Base-by-base conservation (phyloP, 1,284 basidiomycete species). In the Malassezia sp. region DNA sequence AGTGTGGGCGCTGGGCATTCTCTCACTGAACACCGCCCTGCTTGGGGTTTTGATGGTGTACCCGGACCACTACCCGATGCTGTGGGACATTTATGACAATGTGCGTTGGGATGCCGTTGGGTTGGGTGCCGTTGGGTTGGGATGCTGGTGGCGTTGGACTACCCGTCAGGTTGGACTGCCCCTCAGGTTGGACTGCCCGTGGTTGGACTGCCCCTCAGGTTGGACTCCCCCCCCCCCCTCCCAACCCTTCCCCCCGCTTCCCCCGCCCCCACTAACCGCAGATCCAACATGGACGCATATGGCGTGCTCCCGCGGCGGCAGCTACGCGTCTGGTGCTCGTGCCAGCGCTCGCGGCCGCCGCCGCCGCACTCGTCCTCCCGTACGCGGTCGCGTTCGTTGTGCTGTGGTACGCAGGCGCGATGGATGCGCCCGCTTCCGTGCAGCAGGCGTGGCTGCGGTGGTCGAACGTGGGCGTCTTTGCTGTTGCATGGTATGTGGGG, bases 1-100 rank as follows among this genome's bases (percentile, higher is more conserved):
- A 21, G 46, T 51, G 9, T 63, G 61, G 61, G 54, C 57, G 2
- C 22, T 35, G 10, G 61, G 61, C 5, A 27, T 60, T 5, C 29
- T 63, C 20, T 35, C 53, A 27, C 21, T 49, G 17, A 44, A 58
- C 18, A 27, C 29, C 5, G 43, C 56, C 5, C 15, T 47, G 1
- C 29, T 62, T 5, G 40, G 33, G 7, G 12, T 35, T 2, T 30
- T 49, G 1, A 35, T 26, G 15, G 12, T 41, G 5, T 4, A 28
- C 18, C 43, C 49, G 12, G 43, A 46, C 29, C 17, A 41, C 30
- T 28, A 31, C 21, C 38, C 38, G 26, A 14, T 38, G 5, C 38
- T 46, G 1, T 45, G 43, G 43, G 38, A 41, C 23, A 29, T 39
- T 2, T 36, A 42, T 36, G 35, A 52, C n/a, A n/a, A n/a, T n/a